phyloP scores from a whole-genome alignment of 371 early-diverging fungal genomes.

The Phascolomyces articulosus region DNA sequence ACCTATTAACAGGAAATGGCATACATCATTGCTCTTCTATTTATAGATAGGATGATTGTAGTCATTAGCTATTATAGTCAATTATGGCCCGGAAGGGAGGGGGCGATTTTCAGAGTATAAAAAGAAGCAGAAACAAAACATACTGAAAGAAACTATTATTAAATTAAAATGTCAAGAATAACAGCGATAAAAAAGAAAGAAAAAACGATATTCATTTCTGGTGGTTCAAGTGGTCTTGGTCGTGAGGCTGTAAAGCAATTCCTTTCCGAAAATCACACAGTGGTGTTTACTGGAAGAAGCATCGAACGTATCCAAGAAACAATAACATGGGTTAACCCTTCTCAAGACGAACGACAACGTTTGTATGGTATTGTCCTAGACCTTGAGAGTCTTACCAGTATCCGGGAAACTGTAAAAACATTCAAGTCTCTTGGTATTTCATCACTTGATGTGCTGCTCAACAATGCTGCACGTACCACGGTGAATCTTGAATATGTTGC shows the following conservation, averaged over 20 bases:
- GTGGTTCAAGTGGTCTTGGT: slow-evolving; percentile 38
- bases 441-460: slow-evolving; percentile 13
- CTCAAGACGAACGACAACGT: not conserved
- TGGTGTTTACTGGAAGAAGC: slow-evolving; percentile 36
- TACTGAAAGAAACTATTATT: too few relatives aligned
- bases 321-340: not conserved
- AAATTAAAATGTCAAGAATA: too few relatives aligned
- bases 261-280: slow-evolving; percentile 28
- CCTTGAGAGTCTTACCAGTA: slow-evolving; percentile 18
- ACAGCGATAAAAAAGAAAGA: too few relatives aligned
- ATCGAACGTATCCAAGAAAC: slow-evolving; percentile 8
- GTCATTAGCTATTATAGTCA: too few relatives aligned
- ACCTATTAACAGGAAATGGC: too few relatives aligned
- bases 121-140: too few relatives aligned
- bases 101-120: too few relatives aligned
- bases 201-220: slow-evolving; percentile 41
- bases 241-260: slow-evolving; percentile 25
- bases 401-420: slow-evolving; percentile 19
- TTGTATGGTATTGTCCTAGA: slow-evolving; percentile 24
- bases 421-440: slow-evolving; percentile 18
- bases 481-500: slow-evolving; percentile 9
- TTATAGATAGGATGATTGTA: too few relatives aligned
- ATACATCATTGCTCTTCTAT: too few relatives aligned
- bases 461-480: slow-evolving; percentile 31
- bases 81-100: too few relatives aligned